Conservation (phyloP, 2,329 filamentous ascomycete species). For the Alternaria hordeiaustralica region DNA sequence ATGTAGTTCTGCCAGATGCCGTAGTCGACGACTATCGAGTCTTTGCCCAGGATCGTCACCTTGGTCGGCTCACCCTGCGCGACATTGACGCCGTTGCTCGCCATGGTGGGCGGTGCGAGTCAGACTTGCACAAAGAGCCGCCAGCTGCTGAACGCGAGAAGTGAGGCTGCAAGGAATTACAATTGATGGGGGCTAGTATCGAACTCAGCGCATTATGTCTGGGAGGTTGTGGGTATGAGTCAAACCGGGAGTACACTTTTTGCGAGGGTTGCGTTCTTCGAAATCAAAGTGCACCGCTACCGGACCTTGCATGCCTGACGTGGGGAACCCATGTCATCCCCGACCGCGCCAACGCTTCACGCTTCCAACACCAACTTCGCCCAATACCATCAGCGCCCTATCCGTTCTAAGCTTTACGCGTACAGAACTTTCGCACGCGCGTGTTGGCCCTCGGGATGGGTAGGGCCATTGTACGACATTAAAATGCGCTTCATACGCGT, state of each 20-base stretch:
- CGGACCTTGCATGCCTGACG: constrained; percentile 18
- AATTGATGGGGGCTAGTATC: constrained; percentile 3
- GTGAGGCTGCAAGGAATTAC: background rate
- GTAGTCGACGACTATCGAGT: constrained; percentile 91
- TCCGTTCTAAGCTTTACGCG: background rate
- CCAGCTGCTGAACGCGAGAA: background rate
- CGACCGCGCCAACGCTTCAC: background rate
- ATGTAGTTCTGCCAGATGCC: constrained; percentile 87
- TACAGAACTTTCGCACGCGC: background rate
- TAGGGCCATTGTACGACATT: background rate
- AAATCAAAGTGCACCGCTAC: constrained; percentile 17
- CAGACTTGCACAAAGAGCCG: constrained; percentile 12
- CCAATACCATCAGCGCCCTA: background rate
- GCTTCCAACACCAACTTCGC: background rate
- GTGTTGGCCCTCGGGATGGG: background rate
- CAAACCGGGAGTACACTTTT: constrained; percentile 4
- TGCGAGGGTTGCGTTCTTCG: constrained; percentile 8
- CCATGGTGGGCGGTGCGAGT: constrained; percentile 35
- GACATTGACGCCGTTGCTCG: constrained; percentile 37
- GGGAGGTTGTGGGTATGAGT: constrained; percentile 1
- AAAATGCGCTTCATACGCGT: background rate
- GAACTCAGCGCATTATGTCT: constrained; percentile 8
- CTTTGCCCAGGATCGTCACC: constrained; percentile 85
- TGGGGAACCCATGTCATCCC: constrained; percentile 14
- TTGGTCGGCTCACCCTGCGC: constrained; percentile 56